These are phyloP conservation scores for Chionographis japonica DNA, from an alignment of 106 monocot species.

Conservation along the genomic window DNA sequence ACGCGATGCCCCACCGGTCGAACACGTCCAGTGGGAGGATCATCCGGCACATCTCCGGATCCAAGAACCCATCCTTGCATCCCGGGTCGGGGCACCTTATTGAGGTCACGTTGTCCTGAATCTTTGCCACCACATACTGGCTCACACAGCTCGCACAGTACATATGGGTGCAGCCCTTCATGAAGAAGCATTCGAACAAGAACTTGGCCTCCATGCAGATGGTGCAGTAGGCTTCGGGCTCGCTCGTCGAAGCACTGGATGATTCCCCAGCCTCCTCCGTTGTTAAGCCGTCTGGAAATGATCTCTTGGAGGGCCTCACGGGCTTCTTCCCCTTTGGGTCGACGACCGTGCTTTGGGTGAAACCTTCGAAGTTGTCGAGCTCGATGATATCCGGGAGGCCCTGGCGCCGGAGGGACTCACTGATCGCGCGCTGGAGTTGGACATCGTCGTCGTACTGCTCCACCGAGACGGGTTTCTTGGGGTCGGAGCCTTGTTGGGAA, in stretches of 20 bases:
- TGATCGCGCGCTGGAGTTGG: no score
- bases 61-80: slow-evolving; percentile 13
- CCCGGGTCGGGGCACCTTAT: slow-evolving; percentile 16
- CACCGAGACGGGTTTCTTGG: no score
- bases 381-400: no score
- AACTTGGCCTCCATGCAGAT: slow-evolving; percentile 22
- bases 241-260: not conserved
- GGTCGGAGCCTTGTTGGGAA: no score
- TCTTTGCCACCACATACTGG: slow-evolving; percentile 9
- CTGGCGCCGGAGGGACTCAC: no score
- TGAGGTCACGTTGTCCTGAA: slow-evolving; percentile 8
- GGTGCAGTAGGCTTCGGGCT: not conserved
- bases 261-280: not conserved
- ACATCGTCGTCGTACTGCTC: no score
- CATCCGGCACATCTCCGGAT: slow-evolving; percentile 9
- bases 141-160: slow-evolving; percentile 13
- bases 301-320: not conserved
- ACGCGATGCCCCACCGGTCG: slow-evolving; percentile 15
- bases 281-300: not conserved
- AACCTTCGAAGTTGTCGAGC: no score
- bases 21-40: slow-evolving; percentile 17
- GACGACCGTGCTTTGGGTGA: no score
- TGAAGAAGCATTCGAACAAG: not conserved
- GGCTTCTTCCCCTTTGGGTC: no score
- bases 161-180: slow-evolving; percentile 13